Evolutionary conservation across 2,329 filamentous ascomycete genomes (phyloP), one percentile per base, ranked within the genome.

Genomic region (Fusarium agapanthi): DNA sequence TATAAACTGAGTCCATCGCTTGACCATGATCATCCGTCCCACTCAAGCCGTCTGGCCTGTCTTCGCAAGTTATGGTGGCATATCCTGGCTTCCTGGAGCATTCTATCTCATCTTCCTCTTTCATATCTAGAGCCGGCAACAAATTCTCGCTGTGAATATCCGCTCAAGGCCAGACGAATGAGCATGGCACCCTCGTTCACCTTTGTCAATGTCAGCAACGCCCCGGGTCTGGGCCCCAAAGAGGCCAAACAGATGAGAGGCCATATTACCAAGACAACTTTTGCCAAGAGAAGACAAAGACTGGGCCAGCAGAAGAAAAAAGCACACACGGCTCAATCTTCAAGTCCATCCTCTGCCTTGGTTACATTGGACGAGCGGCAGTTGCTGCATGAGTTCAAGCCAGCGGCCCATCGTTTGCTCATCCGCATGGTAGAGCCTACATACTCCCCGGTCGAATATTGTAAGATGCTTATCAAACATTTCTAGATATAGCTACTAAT

Each of bases 271-370:
- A 61, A 67, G 34, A 43, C 41, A 6, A 67, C 62, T 34, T 67
- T 67, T 53, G 65, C 65, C 35, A 67, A 62, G 14, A 57, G 65
- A 6, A 67, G 65, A 48, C 65, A 62, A 37, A 67, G n/a, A 30
- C 22, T 67, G 4, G 26, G 41, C 14, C 47, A 32, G 11, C 40
- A 24, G 7, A 48, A 43, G 14, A 34, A 43, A 4, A 22, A 12
- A 15, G 3, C 2, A 7, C 20, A 26, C 9, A 20, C 13, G 2
- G 4, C 18, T 6, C 22, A 26, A 37, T 13, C 34, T 13, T 12
- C 35, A 26, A 32, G 11, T 22, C 8, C 14, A 18, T 28, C 20
- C 1, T 35, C 37, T 26, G 15, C 6, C 10, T 20, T 35, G 24
- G 0, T 12, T 18, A 6, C 16, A 26, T 11, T 18, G 7, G 58